Evolutionary conservation across 345 rosid genomes (phyloP), one percentile per base, ranked within the genome.

Genomic region (Salix brachista): DNA sequence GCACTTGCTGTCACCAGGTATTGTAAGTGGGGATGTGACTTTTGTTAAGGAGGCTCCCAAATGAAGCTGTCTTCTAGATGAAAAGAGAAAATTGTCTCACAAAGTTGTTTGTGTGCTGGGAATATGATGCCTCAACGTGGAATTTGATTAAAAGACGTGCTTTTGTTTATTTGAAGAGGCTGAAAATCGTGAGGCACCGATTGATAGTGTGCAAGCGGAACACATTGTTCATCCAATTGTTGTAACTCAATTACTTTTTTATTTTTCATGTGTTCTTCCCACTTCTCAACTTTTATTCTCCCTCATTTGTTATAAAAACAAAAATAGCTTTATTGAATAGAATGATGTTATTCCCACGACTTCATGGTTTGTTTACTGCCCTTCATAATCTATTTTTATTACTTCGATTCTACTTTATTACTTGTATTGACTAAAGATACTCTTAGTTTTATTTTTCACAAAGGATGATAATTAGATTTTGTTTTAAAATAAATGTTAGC

Each of bases 41-140:
- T 89, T 91, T 76, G 81, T 89, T 37, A 89, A 76, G 80, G 93
- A 88, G 80, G 62, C 71, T 25, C 62, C 65, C 56, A 81, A 54
- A 25, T 78, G 83, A 82, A 73, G 8, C 23, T 48, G 54, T 72
- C 77, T 23, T 67, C 1, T 9, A 56, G 61, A 37, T 68, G 32
- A n/a, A 42, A 10, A 12, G 71, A 68, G n/a, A 23, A 66, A n/a
- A 14, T 18, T 41, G 50, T 32, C 44, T 23, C 9, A 41, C 6
- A 68, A 14, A 39, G 30, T 14, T n/a, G 32, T 41, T 56, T 56
- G 62, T n/a, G 62, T 21, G 50, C 54, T 9, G 30, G 56, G 26
- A 6, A 54, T 75, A 60, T 69, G 17, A 56, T 56, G 62, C 11
- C 62, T n/a, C 23, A n/a, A 67, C 71, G 42, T 37, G 70, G 72